Percentiles rank a stretch among this genome's conserved stretches.
Evolutionary conservation across 805 yeast species (phyloP).

Genomic region (Saccharomycopsis fodiens): DNA sequence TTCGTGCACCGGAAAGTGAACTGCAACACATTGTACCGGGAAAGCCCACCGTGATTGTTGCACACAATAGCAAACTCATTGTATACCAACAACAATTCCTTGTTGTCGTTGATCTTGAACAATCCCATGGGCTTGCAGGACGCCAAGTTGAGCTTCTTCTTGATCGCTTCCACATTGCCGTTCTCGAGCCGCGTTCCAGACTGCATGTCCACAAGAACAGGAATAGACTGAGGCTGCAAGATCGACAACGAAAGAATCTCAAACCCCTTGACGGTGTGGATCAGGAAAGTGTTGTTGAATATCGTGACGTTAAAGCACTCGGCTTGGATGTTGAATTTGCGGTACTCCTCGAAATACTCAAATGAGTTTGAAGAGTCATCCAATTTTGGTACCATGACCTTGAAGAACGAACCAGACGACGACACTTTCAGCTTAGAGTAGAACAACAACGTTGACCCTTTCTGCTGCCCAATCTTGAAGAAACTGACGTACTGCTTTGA

Average conservation of each 20-base stretch:
- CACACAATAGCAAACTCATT: slow-evolving; percentile 63
- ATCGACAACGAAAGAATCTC: slow-evolving; percentile 56
- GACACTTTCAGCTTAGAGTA: slow-evolving; percentile 47
- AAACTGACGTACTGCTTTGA: slow-evolving; percentile 48
- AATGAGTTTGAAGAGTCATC: slow-evolving; percentile 42
- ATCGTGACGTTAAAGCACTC: slow-evolving; percentile 57
- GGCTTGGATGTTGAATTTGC: slow-evolving; percentile 42
- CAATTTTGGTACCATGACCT: slow-evolving; percentile 48
- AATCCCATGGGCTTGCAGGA: slow-evolving; percentile 49
- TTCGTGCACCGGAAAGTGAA: slow-evolving; percentile 35
- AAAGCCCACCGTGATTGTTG: slow-evolving; percentile 49
- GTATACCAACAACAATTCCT: slow-evolving; percentile 56
- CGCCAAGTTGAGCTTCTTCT: slow-evolving; percentile 32
- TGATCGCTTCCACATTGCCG: slow-evolving; percentile 32
- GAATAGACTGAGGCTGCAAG: slow-evolving; percentile 46
- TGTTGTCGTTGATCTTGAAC: slow-evolving; percentile 48
- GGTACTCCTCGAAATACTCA: slow-evolving; percentile 36
- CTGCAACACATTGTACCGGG: slow-evolving; percentile 34
- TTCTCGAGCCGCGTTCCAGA: slow-evolving; percentile 21
- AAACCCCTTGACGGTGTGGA: slow-evolving; percentile 61
- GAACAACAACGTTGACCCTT: slow-evolving; percentile 49
- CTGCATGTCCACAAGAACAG: slow-evolving; percentile 35
- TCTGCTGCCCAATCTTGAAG: slow-evolving; percentile 65
- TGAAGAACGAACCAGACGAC: slow-evolving; percentile 41
- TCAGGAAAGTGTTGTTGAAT: slow-evolving; percentile 58